These are phyloP conservation scores for Microbotryum intermedium DNA, from an alignment of 1,284 basidiomycete genomes.

Conservation along the genomic window DNA sequence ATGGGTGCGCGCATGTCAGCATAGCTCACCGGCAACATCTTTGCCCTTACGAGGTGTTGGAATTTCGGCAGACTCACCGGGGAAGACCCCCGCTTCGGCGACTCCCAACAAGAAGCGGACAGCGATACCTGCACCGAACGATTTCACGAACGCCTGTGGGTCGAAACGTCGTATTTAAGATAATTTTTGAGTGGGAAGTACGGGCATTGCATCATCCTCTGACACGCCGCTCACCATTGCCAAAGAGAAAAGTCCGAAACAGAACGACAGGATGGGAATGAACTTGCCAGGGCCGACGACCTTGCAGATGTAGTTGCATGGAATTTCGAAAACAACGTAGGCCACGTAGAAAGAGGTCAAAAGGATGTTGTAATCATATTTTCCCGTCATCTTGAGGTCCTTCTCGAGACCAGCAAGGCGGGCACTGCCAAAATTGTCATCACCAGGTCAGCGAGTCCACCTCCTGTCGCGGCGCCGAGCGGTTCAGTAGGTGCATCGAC, in stretches of 20 bases:
- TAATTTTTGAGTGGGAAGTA: constrained; percentile 1
- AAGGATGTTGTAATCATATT: constrained; percentile 32
- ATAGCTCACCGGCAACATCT: background rate
- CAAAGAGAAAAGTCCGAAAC: constrained; percentile 28
- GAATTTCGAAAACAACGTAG: constrained; percentile 52
- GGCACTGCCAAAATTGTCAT: constrained; percentile 35
- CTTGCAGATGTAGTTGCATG: constrained; percentile 51
- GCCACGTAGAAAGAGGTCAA: constrained; percentile 43
- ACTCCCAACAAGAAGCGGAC: constrained; percentile 37
- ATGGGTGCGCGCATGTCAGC: background rate
- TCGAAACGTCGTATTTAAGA: background rate
- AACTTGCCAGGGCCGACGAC: constrained; percentile 45
- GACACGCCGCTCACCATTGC: constrained; percentile 4
- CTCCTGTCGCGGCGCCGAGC: no score
- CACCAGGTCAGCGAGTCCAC: no score
- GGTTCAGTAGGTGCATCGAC: no score
- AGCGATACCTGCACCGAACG: constrained; percentile 29
- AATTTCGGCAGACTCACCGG: background rate
- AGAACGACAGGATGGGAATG: constrained; percentile 34
- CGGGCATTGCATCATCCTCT: constrained; percentile 19
- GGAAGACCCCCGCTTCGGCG: constrained; percentile 31
- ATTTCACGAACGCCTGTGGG: constrained; percentile 22
- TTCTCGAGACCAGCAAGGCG: constrained; percentile 52
- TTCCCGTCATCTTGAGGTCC: constrained; percentile 48
- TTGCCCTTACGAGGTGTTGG: background rate